Evolutionary conservation across 148 eudicot species (phyloP), one percentile per base, ranked within the genome.

Genomic region (Rhododendron henanense): DNA sequence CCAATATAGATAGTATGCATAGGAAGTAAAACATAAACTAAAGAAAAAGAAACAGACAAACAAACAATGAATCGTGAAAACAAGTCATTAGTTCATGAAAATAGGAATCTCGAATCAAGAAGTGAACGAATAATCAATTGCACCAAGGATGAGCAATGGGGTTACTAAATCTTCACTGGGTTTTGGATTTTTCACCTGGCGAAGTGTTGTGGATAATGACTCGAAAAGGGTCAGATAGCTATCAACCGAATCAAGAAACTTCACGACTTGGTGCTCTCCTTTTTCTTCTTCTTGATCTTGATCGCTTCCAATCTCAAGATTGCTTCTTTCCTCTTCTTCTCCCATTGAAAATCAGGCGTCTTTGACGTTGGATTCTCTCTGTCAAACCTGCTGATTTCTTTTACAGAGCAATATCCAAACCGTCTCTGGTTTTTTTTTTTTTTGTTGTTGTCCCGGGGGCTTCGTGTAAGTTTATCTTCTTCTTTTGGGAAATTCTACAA

Each of bases 241-340:
- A 84, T 96, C 94, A 55, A 92, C 90, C 33, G 99, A 94, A 92
- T 96, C 98, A 82, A 94, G 91, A 87, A 94, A 93, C 21, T 93
- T 88, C 87, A 94, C 33, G 7, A 93, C 84, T 18, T 85, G 82
- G 19, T 88, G 86, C 55, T 91, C 94, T 7, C 80, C 86, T 11
- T 81, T 63, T 2, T 81, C 50, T 28, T 89, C 87, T 67, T 89
- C 81, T 6, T 59, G 10, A 11, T n/a, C 33, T 15, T 81, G 45
- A 15, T 41, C 37, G 14, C 28, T 79, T 61, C 77, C 75, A 65
- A 39, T 28, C 57, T 31, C 45, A 77, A 23, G 81, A 48, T 82
- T 77, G 51, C 16, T 21, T 86, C 44, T 61, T 45, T 16, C 85
- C 19, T 83, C 85, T 67, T 83, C 78, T 44, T 83, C 85, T 67